Evolutionary conservation across 1,284 basidiomycete genomes (phyloP).

Genomic region (Ceratobasidium sp.): DNA sequence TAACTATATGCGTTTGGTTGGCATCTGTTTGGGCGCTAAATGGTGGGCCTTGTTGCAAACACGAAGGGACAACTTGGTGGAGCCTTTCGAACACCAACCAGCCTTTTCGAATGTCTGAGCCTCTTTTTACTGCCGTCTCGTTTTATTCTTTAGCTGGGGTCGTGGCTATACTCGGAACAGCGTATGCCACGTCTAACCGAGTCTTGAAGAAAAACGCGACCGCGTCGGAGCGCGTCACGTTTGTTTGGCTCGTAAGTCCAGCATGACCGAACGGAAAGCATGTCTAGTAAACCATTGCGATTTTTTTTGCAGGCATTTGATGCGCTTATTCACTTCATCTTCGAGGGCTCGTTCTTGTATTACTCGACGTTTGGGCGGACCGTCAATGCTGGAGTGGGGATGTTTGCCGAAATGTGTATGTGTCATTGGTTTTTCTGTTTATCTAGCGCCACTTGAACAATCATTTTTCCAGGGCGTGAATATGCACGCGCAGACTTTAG

Average conservation of each 20-base stretch:
- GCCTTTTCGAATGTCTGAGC: conserved; percentile 14
- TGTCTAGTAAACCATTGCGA: background rate
- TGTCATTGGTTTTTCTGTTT: background rate
- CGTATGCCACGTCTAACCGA: conserved; percentile 28
- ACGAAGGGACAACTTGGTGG: background rate
- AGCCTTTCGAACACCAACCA: background rate
- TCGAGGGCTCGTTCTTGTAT: conserved; percentile 80
- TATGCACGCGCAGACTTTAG: conserved; percentile 80
- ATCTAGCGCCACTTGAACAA: background rate
- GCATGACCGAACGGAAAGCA: background rate
- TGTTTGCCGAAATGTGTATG: conserved; percentile 79
- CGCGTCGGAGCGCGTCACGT: conserved; percentile 34
- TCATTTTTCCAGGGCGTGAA: conserved; percentile 58
- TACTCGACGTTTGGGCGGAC: conserved; percentile 74
- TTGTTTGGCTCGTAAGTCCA: conserved; percentile 42
- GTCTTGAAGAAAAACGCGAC: conserved; percentile 38
- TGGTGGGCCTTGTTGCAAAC: background rate
- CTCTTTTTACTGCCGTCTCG: conserved; percentile 40
- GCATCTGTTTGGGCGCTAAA: background rate
- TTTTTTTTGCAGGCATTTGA: conserved; percentile 38
- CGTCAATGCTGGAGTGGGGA: conserved; percentile 71
- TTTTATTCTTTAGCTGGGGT: conserved; percentile 40
- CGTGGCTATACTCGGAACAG: conserved; percentile 38
- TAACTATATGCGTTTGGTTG: background rate
- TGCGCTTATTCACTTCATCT: conserved; percentile 74